Evolutionary conservation across 225 moss, liverwort and hornwort genomes (phyloP).

Genomic region (Polytrichum commune): DNA sequence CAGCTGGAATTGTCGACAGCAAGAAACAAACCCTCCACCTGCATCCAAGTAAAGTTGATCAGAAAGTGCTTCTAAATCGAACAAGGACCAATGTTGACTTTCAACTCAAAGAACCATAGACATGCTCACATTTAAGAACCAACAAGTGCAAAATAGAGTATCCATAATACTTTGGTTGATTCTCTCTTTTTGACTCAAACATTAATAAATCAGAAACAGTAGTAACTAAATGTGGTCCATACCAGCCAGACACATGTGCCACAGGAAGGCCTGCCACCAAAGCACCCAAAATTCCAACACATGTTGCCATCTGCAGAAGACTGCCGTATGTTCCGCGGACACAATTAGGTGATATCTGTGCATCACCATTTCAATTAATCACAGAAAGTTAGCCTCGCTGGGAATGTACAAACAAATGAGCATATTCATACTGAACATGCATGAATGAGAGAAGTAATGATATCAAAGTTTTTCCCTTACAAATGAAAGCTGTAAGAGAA

Average conservation of each 20-base stretch:
- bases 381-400: too few species aligned
- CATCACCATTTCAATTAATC: background rate
- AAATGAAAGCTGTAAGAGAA: background rate
- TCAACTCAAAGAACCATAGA: too few species aligned
- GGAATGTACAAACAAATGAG: too few species aligned
- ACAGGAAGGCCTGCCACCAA: conserved; percentile 49
- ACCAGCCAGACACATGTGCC: conserved; percentile 47
- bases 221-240: background rate
- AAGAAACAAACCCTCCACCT: conserved; percentile 60
- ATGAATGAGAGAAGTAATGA: too few species aligned
- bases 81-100: too few species aligned
- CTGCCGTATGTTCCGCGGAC: conserved; percentile 51
- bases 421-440: too few species aligned
- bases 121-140: background rate
- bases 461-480: too few species aligned
- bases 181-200: too few species aligned
- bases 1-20: conserved; percentile 41
- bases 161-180: background rate
- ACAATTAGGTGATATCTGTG: conserved; percentile 42
- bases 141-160: background rate
- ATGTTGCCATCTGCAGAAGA: conserved; percentile 49
- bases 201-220: background rate
- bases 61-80: too few species aligned
- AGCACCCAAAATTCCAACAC: conserved; percentile 46
- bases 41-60: background rate